A percentile compares a stretch with the other conserved stretches of the same genome.
These are phyloP conservation scores for Gossypium ekmanianum DNA, from an alignment of 345 rosid genomes.

Conservation along the genomic window DNA sequence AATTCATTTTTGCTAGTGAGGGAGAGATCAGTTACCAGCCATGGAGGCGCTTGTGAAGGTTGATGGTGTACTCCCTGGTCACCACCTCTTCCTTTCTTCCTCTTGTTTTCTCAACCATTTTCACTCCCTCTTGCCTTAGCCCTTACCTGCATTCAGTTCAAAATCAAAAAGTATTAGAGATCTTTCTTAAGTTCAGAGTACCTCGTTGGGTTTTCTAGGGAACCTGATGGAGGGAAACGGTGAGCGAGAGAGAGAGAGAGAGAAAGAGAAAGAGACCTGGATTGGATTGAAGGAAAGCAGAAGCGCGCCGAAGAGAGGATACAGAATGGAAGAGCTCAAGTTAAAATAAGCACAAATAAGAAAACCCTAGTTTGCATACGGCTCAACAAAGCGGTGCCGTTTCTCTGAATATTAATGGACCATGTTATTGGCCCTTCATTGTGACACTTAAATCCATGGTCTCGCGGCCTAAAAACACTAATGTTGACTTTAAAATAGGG, in stretches of 20 bases:
- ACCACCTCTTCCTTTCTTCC: constrained; percentile 85
- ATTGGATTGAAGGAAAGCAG: background rate
- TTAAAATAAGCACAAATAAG: background rate
- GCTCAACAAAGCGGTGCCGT: background rate
- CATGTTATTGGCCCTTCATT: background rate
- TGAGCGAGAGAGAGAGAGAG: background rate
- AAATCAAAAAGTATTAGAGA: background rate
- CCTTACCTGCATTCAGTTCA: constrained; percentile 28
- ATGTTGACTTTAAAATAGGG: too few species aligned
- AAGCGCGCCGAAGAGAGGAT: background rate
- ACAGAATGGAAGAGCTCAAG: background rate
- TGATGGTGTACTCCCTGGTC: constrained; percentile 81
- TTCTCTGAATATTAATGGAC: background rate
- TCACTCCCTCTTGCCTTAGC: constrained; percentile 13
- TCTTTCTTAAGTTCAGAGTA: background rate
- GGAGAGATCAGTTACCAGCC: constrained; percentile 47
- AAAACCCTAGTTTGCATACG: background rate
- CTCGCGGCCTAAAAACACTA: background rate
- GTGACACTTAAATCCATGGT: background rate
- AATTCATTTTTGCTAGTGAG: background rate
- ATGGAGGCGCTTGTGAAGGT: constrained; percentile 81
- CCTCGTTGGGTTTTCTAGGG: background rate
- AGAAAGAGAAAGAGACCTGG: constrained; percentile 7
- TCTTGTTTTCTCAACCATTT: constrained; percentile 62
- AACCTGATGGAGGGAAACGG: background rate